Base-by-base conservation (phyloP, 192 early-diverging fungal genomes). In the Cetraspora pellucida region DNA sequence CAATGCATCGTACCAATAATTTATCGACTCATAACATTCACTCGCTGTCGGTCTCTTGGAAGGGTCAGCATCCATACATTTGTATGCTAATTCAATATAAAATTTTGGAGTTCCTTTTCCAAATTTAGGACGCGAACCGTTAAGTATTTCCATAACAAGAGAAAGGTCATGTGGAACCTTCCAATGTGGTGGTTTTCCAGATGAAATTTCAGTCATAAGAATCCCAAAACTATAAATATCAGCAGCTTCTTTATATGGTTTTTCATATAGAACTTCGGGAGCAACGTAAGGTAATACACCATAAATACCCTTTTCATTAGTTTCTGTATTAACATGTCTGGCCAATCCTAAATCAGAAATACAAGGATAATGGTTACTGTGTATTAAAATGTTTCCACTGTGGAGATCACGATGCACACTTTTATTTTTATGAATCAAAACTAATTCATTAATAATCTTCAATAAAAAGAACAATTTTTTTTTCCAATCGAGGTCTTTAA, bases 201-300 rank as follows among this genome's bases (percentile, higher is more conserved):
- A 80, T 17, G 78, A 67, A 16, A 84, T 58, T 17, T 84, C 83
- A 77, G 75, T 81, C 80, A 81, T 81, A 63, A 84, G 80, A 43
- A 84, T 79, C 10, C 80, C 83, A 23, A 81, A 68, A 73, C 77
- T 78, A 76, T 81, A 84, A 8, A 84, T 75, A 47, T 84, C 83
- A 7, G 80, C 79, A 65, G 71, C 75, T 21, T 60, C 54, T 19
- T 79, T 77, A 74, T 80, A 81, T 3, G 60, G 73, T 17, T 71
- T n/a, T 30, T 75, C 74, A n/a, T 70, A 67, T 28, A 84, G 68
- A 1, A 80, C 73, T 71, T 84, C 83, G 0, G 83, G 83, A 1
- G 83, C 81, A 30, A 84, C 75, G 23, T 81, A 84, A 17, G 83
- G 83, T 1, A 84, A 72, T 11, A 84, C 78, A 27, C 83, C 83